Evolutionary conservation across 2,329 filamentous ascomycete genomes (phyloP).

Genomic region (Blastomyces gilchristii): DNA sequence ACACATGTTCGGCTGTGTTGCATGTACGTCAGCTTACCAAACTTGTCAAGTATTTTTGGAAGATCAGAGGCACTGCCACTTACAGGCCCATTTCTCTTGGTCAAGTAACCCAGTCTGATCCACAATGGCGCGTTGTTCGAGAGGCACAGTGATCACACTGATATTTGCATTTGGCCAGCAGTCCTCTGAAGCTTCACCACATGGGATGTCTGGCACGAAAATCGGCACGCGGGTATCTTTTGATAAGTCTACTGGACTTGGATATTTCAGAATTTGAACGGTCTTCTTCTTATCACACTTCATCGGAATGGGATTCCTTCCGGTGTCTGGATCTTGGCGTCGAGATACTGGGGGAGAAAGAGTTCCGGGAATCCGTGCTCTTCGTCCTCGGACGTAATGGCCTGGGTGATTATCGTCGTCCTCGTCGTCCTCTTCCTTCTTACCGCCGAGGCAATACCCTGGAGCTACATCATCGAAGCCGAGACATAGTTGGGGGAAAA

Average conservation of each 20-base stretch:
- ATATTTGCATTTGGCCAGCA: constrained; percentile 5
- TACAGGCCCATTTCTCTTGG: constrained; percentile 7
- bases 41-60: not conserved
- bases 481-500: constrained; percentile 8
- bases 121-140: not conserved
- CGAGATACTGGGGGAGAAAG: not conserved
- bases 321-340: constrained; percentile 5
- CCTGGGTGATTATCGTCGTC: constrained; percentile 4
- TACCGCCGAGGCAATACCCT: constrained; percentile 6
- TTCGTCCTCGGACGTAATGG: not conserved
- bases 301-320: not conserved
- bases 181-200: constrained; percentile 3
- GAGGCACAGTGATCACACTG: not conserved
- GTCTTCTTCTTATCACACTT: constrained; percentile 1
- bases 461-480: constrained; percentile 1
- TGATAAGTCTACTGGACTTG: not conserved
- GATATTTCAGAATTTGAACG: constrained; percentile 1
- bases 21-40: not conserved
- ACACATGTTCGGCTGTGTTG: constrained; percentile 9
- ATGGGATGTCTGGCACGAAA: not conserved
- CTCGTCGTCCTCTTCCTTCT: constrained; percentile 5
- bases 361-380: not conserved
- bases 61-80: not conserved
- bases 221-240: not conserved
- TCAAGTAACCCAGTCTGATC: constrained; percentile 3